Percentiles rank a stretch among this genome's conserved stretches.
Evolutionary conservation across 2,329 filamentous ascomycete species (phyloP).

Genomic region (Fusarium zealandicum): DNA sequence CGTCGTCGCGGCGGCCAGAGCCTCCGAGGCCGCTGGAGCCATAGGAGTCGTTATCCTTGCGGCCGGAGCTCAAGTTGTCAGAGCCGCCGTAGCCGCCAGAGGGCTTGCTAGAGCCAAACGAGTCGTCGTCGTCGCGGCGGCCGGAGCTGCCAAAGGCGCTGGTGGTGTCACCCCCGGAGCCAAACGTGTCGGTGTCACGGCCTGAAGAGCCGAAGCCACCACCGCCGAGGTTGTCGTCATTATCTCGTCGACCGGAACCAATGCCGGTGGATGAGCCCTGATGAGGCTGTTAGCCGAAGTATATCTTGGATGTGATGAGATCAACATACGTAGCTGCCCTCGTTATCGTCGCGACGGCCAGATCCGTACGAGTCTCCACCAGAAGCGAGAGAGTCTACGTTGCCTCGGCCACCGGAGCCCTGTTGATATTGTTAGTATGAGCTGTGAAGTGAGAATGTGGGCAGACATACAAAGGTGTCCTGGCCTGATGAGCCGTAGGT

Average conservation of each 20-base stretch:
- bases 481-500: background rate
- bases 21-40: slow-evolving; percentile 4
- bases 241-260: background rate
- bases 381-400: background rate
- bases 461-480: no score
- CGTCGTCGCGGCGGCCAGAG: slow-evolving; percentile 10
- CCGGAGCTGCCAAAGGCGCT: slow-evolving; percentile 29
- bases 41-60: slow-evolving; percentile 13
- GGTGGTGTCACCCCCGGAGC: slow-evolving; percentile 26
- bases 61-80: background rate
- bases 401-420: background rate
- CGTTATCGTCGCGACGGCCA: background rate
- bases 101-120: slow-evolving; percentile 1
- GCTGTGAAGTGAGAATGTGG: no score
- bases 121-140: background rate
- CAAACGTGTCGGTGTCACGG: slow-evolving; percentile 11
- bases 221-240: no score
- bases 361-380: background rate
- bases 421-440: background rate
- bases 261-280: background rate
- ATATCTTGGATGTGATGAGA: background rate
- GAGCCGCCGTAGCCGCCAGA: background rate
- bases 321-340: background rate
- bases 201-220: background rate
- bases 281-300: background rate